Conservation (phyloP, 73 alveolate species). For the Tetrahymena thermophila region DNA sequence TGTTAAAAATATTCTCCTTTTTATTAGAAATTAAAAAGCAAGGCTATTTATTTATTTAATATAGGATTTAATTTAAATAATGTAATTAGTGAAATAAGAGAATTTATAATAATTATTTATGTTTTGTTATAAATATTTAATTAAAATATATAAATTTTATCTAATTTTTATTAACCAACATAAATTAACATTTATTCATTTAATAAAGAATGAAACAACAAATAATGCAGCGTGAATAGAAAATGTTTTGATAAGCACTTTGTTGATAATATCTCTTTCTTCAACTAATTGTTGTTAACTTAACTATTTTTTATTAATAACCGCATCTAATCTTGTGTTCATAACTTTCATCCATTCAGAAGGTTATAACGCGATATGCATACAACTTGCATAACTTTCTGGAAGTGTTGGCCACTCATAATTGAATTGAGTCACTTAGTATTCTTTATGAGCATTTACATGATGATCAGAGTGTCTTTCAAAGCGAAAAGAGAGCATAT, state of each 20-base stretch:
- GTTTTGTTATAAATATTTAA: no score
- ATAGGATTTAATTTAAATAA: no score
- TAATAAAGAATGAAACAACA: not conserved
- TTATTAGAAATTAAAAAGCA: no score
- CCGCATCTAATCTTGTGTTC: not conserved
- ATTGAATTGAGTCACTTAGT: not conserved
- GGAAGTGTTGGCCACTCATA: slow-evolving; percentile 1
- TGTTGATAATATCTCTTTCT: not conserved
- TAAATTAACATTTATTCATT: not conserved
- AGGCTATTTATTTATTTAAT: no score
- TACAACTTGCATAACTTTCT: not conserved
- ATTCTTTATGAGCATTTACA: not conserved
- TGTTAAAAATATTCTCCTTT: no score
- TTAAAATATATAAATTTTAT: no score
- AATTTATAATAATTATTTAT: no score
- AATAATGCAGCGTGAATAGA: not conserved
- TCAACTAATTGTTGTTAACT: not conserved
- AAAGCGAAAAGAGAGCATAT: not conserved
- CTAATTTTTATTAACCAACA: no score
- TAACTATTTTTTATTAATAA: not conserved
- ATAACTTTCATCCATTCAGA: not conserved
- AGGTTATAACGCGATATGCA: not conserved
- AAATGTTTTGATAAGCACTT: not conserved
- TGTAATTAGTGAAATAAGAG: no score
- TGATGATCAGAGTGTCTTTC: not conserved